phyloP scores from a whole-genome alignment of 148 eudicot genomes.

The Silene conica region DNA sequence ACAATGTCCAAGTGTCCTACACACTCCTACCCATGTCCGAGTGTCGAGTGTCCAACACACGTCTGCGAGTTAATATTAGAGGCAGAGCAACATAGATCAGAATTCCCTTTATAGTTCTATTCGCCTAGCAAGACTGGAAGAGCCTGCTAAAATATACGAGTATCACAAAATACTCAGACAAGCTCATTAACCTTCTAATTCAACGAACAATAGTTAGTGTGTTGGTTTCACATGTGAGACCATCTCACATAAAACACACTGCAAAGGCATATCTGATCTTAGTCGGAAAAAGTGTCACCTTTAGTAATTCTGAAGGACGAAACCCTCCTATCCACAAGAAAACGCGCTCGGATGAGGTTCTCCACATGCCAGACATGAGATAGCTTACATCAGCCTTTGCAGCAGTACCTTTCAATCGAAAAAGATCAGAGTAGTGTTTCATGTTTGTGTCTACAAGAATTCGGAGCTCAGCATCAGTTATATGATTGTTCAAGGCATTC shows the following conservation, averaged over 20 bases:
- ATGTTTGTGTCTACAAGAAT: conserved; percentile 53
- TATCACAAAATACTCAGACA: background rate
- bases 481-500: conserved; percentile 49
- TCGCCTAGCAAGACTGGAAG: background rate
- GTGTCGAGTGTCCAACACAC: too few species aligned
- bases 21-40: too few species aligned
- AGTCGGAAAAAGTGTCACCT: conserved; percentile 37
- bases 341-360: conserved; percentile 74
- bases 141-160: background rate
- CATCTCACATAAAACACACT: background rate
- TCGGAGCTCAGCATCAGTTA: conserved; percentile 49
- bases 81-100: too few species aligned
- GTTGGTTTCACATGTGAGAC: too few species aligned
- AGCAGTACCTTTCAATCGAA: conserved; percentile 65
- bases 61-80: too few species aligned
- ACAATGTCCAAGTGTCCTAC: too few species aligned
- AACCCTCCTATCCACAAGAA: conserved; percentile 98
- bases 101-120: too few species aligned
- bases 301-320: conserved; percentile 86
- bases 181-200: background rate
- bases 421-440: conserved; percentile 75
- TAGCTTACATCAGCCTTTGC: conserved; percentile 78
- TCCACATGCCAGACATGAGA: conserved; percentile 89
- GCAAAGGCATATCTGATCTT: background rate
- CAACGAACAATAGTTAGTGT: background rate